Conservation (phyloP, 805 yeast species). For the Candida vaughaniae region DNA sequence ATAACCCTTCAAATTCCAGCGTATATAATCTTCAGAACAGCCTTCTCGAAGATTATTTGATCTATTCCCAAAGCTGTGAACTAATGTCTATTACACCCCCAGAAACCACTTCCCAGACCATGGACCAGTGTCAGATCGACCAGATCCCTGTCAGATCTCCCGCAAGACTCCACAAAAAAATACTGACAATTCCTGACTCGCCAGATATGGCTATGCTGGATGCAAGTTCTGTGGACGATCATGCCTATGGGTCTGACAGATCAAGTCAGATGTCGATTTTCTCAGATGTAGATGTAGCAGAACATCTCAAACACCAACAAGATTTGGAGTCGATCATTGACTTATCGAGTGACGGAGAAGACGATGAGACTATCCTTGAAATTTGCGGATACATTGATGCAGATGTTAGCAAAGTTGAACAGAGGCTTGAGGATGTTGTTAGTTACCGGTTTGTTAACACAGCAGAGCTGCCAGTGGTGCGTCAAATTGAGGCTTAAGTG, state of each 20-base stretch:
- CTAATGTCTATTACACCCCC: too few relatives aligned
- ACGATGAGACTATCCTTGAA: slow-evolving; percentile 9
- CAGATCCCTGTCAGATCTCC: slow-evolving; percentile 17
- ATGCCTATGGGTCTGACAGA: slow-evolving; percentile 15
- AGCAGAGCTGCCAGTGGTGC: too few relatives aligned
- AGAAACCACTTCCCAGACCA: too few relatives aligned
- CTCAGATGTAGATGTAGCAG: slow-evolving; percentile 8
- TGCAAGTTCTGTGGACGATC: slow-evolving; percentile 18
- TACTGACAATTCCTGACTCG: slow-evolving; percentile 8
- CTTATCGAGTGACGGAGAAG: slow-evolving; percentile 1
- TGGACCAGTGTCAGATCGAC: too few relatives aligned
- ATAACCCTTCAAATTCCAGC: neutral
- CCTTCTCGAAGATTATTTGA: neutral
- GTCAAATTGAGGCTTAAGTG: too few relatives aligned
- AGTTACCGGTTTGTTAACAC: too few relatives aligned
- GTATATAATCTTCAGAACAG: neutral
- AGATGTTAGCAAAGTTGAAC: slow-evolving; percentile 2
- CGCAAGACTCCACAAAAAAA: slow-evolving; percentile 1
- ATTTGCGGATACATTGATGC: slow-evolving; percentile 8
- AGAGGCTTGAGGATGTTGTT: too few relatives aligned
- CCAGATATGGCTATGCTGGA: slow-evolving; percentile 20
- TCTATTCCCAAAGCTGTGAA: neutral
- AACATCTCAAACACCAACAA: neutral
- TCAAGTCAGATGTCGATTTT: slow-evolving; percentile 19
- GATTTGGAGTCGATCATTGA: neutral